A percentile compares a stretch with the other conserved stretches of the same genome.
phyloP scores from a whole-genome alignment of 2,329 filamentous ascomycete species.

The Monilinia fructicola region DNA sequence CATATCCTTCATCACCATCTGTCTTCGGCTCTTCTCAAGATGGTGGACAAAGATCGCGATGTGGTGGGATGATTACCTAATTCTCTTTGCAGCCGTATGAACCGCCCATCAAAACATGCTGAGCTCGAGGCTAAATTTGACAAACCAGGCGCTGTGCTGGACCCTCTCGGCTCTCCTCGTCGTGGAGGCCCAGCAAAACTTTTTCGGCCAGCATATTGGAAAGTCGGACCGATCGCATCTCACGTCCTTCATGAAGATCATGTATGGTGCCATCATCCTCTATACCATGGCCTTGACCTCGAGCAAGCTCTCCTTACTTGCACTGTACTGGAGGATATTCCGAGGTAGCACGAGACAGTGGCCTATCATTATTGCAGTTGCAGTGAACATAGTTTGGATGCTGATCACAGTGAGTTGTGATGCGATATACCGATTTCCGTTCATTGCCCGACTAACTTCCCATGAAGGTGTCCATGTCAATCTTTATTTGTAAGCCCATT shows the following conservation, averaged over 20 bases:
- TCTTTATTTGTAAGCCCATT: background rate
- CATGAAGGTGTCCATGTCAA: background rate
- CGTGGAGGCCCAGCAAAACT: background rate
- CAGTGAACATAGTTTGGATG: background rate
- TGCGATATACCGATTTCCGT: no score
- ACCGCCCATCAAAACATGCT: background rate
- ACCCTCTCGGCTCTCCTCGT: background rate
- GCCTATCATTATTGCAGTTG: background rate
- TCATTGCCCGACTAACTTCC: background rate
- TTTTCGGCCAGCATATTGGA: slow-evolving; percentile 5
- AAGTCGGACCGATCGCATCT: background rate
- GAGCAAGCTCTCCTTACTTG: slow-evolving; percentile 5
- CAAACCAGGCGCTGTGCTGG: background rate
- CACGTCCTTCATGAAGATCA: background rate
- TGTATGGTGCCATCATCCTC: background rate
- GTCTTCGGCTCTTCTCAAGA: background rate
- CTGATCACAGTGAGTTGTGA: background rate
- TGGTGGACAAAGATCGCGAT: slow-evolving; percentile 3
- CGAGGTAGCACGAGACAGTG: background rate
- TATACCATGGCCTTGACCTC: background rate
- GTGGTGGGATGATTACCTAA: background rate
- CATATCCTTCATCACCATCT: background rate
- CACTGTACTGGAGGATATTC: slow-evolving; percentile 9
- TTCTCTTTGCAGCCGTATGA: background rate
- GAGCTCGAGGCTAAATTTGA: background rate